Evolutionary conservation across 306 rosid species (phyloP).

Genomic region (Senna siamea): DNA sequence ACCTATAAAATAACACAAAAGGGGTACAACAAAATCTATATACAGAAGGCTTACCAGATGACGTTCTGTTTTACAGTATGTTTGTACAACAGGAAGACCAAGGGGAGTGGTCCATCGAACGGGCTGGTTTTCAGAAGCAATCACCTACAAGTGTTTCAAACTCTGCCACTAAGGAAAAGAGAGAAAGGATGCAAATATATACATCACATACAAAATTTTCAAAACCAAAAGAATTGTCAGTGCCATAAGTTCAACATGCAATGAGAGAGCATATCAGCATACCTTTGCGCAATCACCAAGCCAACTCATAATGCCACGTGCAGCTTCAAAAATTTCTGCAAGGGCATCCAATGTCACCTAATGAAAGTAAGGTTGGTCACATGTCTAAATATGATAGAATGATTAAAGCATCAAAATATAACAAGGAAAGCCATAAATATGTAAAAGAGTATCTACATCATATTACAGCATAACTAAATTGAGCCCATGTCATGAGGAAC

Average conservation of each 20-base stretch:
- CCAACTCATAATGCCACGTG: conserved; percentile 49
- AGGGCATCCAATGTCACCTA: conserved; percentile 40
- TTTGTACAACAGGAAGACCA: conserved; percentile 92
- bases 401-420: neutral
- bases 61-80: conserved; percentile 74
- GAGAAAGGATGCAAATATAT: conserved; percentile 4
- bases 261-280: conserved; percentile 45
- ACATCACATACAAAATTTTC: neutral
- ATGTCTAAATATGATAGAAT: conserved; percentile 6
- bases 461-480: neutral
- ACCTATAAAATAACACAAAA: neutral
- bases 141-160: conserved; percentile 55
- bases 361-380: conserved; percentile 13
- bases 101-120: conserved; percentile 91
- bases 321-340: conserved; percentile 27
- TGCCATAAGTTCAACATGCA: conserved; percentile 18
- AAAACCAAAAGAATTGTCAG: conserved; percentile 11
- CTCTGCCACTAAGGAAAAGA: conserved; percentile 13
- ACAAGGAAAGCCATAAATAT: neutral
- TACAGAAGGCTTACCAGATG: conserved; percentile 66
- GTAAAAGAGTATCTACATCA: neutral
- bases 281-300: conserved; percentile 93
- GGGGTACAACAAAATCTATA: neutral
- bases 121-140: conserved; percentile 76
- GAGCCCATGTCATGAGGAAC: neutral